Base-by-base conservation (phyloP, 495 filamentous ascomycete genomes). In the Bathelium albidoporum region DNA sequence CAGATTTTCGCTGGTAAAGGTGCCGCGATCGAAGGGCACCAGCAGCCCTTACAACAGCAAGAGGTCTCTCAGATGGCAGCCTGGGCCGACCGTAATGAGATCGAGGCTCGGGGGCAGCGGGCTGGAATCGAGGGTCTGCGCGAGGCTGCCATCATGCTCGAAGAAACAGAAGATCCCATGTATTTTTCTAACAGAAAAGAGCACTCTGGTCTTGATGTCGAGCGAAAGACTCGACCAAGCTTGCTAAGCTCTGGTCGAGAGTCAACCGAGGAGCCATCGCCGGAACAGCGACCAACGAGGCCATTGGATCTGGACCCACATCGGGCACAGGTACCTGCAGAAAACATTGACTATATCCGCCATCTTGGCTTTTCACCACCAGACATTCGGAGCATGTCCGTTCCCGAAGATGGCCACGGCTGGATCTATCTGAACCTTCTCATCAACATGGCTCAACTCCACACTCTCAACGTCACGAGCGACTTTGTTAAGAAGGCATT, bases 351-450 rank as follows among this genome's bases (percentile, higher is more conserved):
- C 16, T 91, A 91, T 70, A 85, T 91, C 61, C 81, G 83, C 26
- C 87, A 88, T 73, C 75, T 92, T 3, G 85, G 86, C 16, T 72
- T 88, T 26, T 81, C 82, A 0, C 79, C 80, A 41, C 81, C 80
- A 1, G 78, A 86, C 64, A 75, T 81, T 31, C 76, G 78, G 36
- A 75, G 79, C 18, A 76, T 74, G 16, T 80, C 82, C 2, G 22
- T 63, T 10, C 69, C 59, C 3, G 66, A 64, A 45, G 75, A 76
- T 12, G 74, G 69, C n/a, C 72, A 77, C 62, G 87, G 86, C 18
- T 93, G 89, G 89, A 82, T 92, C 14, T 91, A 89, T 68, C 79
- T 93, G n/a, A 91, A 91, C 67, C 75, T 93, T 20, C 79, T 93
- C 32, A 85, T 82, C 71, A 90, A 89, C 74, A 82, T 93, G 77